phyloP scores from a whole-genome alignment of 1,284 basidiomycete species.

The Ceratorhiza oryzae-sativae region DNA sequence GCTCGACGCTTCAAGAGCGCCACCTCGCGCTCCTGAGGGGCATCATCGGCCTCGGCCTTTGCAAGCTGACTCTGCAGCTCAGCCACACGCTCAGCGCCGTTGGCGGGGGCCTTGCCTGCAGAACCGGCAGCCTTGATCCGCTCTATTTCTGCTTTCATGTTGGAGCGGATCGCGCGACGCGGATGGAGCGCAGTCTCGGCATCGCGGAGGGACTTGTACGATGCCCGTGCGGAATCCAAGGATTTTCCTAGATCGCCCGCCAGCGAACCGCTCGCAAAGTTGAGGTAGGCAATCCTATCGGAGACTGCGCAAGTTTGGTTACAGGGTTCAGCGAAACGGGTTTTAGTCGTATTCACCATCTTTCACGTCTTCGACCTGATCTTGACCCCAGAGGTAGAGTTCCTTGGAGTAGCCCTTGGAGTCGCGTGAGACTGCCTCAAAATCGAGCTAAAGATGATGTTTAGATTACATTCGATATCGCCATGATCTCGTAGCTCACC shows the following conservation, averaged over 20 bases:
- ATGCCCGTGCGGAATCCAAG: conserved; percentile 65
- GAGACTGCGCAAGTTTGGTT: conserved; percentile 46
- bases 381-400: conserved; percentile 79
- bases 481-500: not conserved
- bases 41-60: conserved; percentile 69
- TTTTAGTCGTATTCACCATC: conserved; percentile 59
- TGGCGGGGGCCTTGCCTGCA: conserved; percentile 52
- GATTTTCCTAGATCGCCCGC: conserved; percentile 64
- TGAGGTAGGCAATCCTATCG: conserved; percentile 78
- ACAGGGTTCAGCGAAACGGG: conserved; percentile 41
- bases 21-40: conserved; percentile 68
- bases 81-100: conserved; percentile 63
- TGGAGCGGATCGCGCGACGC: conserved; percentile 64
- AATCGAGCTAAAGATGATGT: conserved; percentile 57
- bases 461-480: not conserved
- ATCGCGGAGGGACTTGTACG: conserved; percentile 73
- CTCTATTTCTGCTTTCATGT: conserved; percentile 65
- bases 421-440: conserved; percentile 68
- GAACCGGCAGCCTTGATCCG: conserved; percentile 67
- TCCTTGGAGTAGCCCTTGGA: conserved; percentile 77
- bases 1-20: conserved; percentile 75
- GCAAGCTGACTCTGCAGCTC: conserved; percentile 70
- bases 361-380: conserved; percentile 69
- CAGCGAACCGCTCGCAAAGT: conserved; percentile 73
- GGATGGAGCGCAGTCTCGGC: conserved; percentile 68